Evolutionary conservation across 1,284 basidiomycete species (phyloP), one percentile per base, ranked within the genome.

Genomic region (Cryptococcus sp.): DNA sequence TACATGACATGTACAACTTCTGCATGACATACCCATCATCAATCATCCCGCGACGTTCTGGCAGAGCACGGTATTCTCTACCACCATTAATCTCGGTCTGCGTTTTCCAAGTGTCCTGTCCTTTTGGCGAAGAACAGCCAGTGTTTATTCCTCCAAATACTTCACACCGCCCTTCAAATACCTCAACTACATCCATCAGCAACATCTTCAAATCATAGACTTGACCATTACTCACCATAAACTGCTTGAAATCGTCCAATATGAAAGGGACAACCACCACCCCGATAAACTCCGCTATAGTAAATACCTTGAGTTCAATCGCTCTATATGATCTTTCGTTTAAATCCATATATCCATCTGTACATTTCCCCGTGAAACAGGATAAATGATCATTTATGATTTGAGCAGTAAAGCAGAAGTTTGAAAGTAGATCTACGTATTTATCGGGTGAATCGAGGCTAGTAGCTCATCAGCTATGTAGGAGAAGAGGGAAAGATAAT

Each of bases 231-330:
- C 76, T 93, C 80, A 97, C 94, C 63, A 97, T 80, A 55, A 97
- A 80, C 65, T 78, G 64, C 46, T 71, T 79, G 10, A 81, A 57
- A 56, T 83, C 82, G 49, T 88, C 86, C 67, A 98, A 83, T 60
- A 98, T 89, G 74, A 96, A 96, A 7, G 89, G 89, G 54, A 96
- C 80, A 46, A 98, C 83, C 54, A 96, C 90, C 44, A 83, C 87
- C 5, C 87, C 87, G 63, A 96, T 91, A 75, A 98, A 98, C 66
- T 97, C 90, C 14, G 90, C 90, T 5, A 84, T 81, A 56, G 87
- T 84, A 64, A 83, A 85, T 53, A 98, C 81, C 67, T 86, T 87
- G 60, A 81, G 78, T 70, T 95, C 90, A 53, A 90, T 82, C 10
- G 82, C 81, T 36, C 71, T 66, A 56, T 86, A 85, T 55, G 87